Base-by-base conservation (phyloP, 164 flowering plant species). In the Platanus orientalis region DNA sequence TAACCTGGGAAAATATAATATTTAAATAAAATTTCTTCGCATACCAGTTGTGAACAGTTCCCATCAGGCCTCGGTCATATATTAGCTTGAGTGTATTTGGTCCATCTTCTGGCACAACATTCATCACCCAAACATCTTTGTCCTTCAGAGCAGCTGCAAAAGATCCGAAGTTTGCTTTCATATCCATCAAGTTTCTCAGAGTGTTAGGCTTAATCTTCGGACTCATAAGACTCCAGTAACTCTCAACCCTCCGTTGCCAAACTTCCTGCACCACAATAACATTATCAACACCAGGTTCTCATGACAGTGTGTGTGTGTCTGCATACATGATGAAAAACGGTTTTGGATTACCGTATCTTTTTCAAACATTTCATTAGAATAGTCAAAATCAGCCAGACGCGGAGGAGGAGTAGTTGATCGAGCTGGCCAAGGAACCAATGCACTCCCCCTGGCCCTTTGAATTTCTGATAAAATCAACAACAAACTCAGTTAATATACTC, bases 51-150 rank as follows among this genome's bases (percentile, higher is more conserved):
- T 89, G 94, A 34, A 70, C 60, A 32, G 85, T 34, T 69, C 96
- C 97, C 28, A 92, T 87, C 58, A 92, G 73, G 67, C 97, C 96
- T 68, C 97, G 74, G 76, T 92, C 96, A 63, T 83, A 92, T 59
- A 87, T 65, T 20, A 89, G 60, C 80, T 86, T 92, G 16, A 89
- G 88, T 23, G 97, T 89, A 75, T 86, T 92, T 2, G 90, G 89
- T 32, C 85, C 93, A 77, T 91, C 93, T 73, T 89, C 94, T n/a
- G 93, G 79, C 19, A 87, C 89, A 53, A 84, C 90, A 72, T 89
- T 91, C 97, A 89, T 91, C 54, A 91, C 97, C 96, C 97, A 91
- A 21, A 89, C 92, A 76, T 84, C 79, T 75, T 87, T 85, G 60
- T 65, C 75, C 58, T 76, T 89, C 75, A 91, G 71, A 57, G 96